These are phyloP conservation scores for Nephelium lappaceum DNA, from an alignment of 345 rosid genomes.

Conservation along the genomic window DNA sequence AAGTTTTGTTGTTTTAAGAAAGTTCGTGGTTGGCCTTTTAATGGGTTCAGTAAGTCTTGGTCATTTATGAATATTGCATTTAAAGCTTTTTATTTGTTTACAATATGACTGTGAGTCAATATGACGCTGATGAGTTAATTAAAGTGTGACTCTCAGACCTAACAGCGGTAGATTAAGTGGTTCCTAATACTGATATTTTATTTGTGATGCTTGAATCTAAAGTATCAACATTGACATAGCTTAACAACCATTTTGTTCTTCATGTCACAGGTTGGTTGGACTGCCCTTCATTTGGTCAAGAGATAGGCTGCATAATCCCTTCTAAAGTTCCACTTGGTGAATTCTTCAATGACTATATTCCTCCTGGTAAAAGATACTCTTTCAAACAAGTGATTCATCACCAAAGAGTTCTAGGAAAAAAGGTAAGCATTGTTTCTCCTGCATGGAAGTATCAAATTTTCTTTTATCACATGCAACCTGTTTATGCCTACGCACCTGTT, in stretches of 20 bases:
- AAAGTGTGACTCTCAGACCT: background rate
- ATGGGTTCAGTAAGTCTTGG: background rate
- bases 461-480: too few species aligned
- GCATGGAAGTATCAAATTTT: background rate
- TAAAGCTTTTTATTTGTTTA: background rate
- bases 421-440: slow-evolving; percentile 44
- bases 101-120: slow-evolving; percentile 2
- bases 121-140: background rate
- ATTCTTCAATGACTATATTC: slow-evolving; percentile 65
- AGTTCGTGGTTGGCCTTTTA: background rate
- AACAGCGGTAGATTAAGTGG: background rate
- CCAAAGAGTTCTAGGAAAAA: slow-evolving; percentile 74
- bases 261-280: slow-evolving; percentile 81
- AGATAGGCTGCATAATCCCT: slow-evolving; percentile 72
- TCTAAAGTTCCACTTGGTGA: slow-evolving; percentile 96
- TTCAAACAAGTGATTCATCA: slow-evolving; percentile 86
- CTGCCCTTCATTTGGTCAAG: slow-evolving; percentile 81
- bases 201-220: background rate
- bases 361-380: slow-evolving; percentile 94
- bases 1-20: too few species aligned
- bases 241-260: background rate
- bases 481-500: background rate
- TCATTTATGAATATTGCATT: background rate
- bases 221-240: background rate
- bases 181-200: background rate